Evolutionary conservation across 2,329 filamentous ascomycete species (phyloP), one percentile per base, ranked within the genome.

Genomic region (Cadophora sp.): DNA sequence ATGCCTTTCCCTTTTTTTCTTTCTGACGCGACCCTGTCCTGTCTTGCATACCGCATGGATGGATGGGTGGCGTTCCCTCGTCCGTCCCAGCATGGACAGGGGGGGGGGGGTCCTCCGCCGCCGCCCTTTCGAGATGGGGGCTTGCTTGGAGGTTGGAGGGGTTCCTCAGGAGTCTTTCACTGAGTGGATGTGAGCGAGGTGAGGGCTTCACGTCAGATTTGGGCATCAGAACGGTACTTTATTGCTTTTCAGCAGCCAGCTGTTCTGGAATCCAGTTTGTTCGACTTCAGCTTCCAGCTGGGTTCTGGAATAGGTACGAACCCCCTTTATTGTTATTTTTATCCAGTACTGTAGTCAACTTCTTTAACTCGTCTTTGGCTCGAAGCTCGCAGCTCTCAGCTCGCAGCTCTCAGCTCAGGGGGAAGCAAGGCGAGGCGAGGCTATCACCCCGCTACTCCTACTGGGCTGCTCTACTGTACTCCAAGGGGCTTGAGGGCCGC

Each of bases 11-110:
- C n/a, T n/a, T n/a, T n/a, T n/a, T n/a, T n/a, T n/a, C n/a, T 66
- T 68, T 59, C 60, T 71, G 71, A 73, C 69, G 68, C 70, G 65
- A 69, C 70, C 70, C 65, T 72, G 71, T 71, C 70, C 65, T 72
- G 71, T 71, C 68, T 7, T 22, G 45, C 45, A 48, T 48, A 18
- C 43, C n/a, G 8, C 11, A 66, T 66, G 64, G 62, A 60, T 43
- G 62, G 36, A 61, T 61, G 41, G 30, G 33, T 24, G 45, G 41
- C 33, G 59, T 41, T 58, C 50, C 41, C 33, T 53, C 33, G 36
- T 55, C 27, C 55, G 33, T 43, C 55, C 55, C 55, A 58, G 55
- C 55, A 58, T 30, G 27, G 27, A 30, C 27, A 30, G 27, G 27
- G 27, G 27, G 6, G 27, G 27, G 36, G 55, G 45, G 27, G n/a